Base-by-base conservation (phyloP, 306 rosid species). In the Medicago truncatula region DNA sequence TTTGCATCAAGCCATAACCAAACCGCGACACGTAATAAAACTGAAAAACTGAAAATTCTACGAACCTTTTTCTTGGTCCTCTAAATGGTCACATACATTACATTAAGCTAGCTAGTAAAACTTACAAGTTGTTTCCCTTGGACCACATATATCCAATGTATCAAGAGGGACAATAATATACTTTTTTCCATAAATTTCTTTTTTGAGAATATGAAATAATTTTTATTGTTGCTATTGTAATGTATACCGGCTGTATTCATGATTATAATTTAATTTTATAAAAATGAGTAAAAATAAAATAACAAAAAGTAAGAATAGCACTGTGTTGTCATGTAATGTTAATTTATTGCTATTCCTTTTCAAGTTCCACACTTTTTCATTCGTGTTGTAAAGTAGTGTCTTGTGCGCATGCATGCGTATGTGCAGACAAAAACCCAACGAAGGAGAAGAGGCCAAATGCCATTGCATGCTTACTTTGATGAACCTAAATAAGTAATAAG, bases 391-490 rank as follows among this genome's bases (percentile, higher is more conserved):
- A 76, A 73, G 70, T 78, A 77, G 40, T 69, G n/a, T 0, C 21
- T 69, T 65, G 76, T 74, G 88, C 81, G 85, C 85, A 73, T 78
- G 85, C 85, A 73, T 78, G 87, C 78, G 13, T 10, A 39, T 56
- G 64, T 62, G 67, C 68, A 81, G 81, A 81, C 85, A 71, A 46
- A 53, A 53, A 15, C 76, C 69, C 70, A 63, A 52, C 82, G 66
- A 61, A 70, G 46, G 68, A 81, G 47, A 74, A 44, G n/a, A 46
- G 10, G 80, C 87, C 82, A 80, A 77, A 73, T 77, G 83, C 68
- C 67, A 47, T 9, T 1, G 9, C 46, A 21, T 78, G 23, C 60
- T 80, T 76, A 66, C 15, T 76, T 80, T 76, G 0, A 41, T 28
- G 14, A 41, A 60, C 17, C 69, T 68, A 49, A 67, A 67, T 67